Percentiles rank a stretch among this genome's conserved stretches.
phyloP scores from a whole-genome alignment of 1,139 yeast species.

The Candida glucosophila region DNA sequence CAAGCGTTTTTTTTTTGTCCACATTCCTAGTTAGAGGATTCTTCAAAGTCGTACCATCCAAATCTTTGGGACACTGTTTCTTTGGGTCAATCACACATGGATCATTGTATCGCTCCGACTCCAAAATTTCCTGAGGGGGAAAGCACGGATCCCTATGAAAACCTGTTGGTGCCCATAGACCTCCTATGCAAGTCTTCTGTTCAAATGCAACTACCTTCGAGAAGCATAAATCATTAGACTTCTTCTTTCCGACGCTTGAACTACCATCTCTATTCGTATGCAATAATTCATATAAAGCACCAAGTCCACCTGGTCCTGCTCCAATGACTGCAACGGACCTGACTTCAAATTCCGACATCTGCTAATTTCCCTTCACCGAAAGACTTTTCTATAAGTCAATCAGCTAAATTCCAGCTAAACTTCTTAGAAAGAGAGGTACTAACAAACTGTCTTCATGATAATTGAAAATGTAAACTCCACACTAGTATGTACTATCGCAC shows the following conservation, averaged over 20 bases:
- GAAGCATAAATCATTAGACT: constrained; percentile 3
- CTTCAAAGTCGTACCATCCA: constrained; percentile 8
- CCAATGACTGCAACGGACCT: constrained; percentile 11
- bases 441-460: no score
- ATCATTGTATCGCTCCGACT: constrained; percentile 17
- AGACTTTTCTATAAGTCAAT: no score
- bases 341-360: no score
- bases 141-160: constrained; percentile 6
- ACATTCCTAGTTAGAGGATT: constrained; percentile 11
- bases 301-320: constrained; percentile 12
- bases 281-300: constrained; percentile 11
- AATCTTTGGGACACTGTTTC: constrained; percentile 13
- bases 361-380: no score
- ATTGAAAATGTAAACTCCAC: no score
- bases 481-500: no score
- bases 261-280: constrained; percentile 10
- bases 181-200: constrained; percentile 3
- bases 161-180: constrained; percentile 3
- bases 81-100: constrained; percentile 22
- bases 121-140: constrained; percentile 21
- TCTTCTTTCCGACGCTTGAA: constrained; percentile 6
- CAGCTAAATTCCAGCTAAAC: no score
- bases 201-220: constrained; percentile 5
- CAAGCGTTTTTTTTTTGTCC: constrained; percentile 11
- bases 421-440: no score